Evolutionary conservation across 441 rosid species (phyloP).

Genomic region (Brassica hybrid): DNA sequence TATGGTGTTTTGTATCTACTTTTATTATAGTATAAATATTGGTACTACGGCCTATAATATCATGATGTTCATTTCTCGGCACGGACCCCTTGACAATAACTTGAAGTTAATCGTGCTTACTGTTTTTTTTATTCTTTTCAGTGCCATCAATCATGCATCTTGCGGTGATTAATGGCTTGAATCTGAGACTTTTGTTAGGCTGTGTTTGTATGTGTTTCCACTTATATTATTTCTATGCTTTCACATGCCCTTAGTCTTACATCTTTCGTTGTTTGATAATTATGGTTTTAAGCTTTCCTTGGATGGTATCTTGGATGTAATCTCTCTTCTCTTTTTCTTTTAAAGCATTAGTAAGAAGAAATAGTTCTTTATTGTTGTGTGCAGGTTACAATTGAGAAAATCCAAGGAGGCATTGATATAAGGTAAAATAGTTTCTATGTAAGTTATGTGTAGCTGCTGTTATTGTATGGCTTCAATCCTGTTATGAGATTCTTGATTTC

Average conservation of each 20-base stretch:
- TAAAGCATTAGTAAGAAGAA: too few relatives aligned
- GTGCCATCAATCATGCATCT: background rate
- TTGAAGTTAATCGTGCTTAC: background rate
- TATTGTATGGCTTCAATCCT: background rate
- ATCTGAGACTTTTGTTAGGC: slow-evolving; percentile 1
- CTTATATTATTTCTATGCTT: slow-evolving; percentile 14
- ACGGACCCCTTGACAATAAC: background rate
- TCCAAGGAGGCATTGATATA: slow-evolving; percentile 34
- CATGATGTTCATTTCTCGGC: too few relatives aligned
- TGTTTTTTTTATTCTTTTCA: background rate
- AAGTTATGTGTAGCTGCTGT: too few relatives aligned
- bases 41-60: too few relatives aligned
- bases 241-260: slow-evolving; percentile 15
- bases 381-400: slow-evolving; percentile 43
- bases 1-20: background rate
- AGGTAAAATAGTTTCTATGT: too few relatives aligned
- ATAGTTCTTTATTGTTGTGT: slow-evolving; percentile 5
- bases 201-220: slow-evolving; percentile 8
- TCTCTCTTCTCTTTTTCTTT: too few relatives aligned
- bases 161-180: background rate
- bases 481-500: slow-evolving; percentile 24
- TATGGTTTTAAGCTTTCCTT: too few relatives aligned
- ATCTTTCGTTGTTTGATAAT: background rate
- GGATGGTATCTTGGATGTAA: slow-evolving; percentile 63
- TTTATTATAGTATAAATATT: too few relatives aligned